phyloP scores from a whole-genome alignment of 331 rosid species.

The Phaseolus coccineus region DNA sequence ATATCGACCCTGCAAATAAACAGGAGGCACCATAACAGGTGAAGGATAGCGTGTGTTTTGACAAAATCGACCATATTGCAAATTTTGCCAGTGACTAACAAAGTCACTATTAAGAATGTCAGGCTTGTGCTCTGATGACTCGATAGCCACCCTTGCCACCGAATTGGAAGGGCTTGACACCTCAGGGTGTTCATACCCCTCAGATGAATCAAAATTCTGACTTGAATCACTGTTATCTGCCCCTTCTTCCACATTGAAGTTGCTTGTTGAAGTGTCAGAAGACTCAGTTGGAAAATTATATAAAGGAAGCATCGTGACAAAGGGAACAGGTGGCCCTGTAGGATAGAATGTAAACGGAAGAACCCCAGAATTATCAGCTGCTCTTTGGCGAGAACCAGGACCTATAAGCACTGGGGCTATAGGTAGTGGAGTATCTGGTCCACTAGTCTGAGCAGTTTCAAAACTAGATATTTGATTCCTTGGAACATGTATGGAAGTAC shows the following conservation, averaged over 20 bases:
- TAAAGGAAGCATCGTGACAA: conserved; percentile 78
- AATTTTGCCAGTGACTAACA: conserved; percentile 79
- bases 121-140: conserved; percentile 60
- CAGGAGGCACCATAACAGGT: conserved; percentile 76
- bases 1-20: conserved; percentile 76
- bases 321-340: conserved; percentile 96
- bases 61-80: conserved; percentile 80
- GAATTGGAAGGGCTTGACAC: conserved; percentile 63
- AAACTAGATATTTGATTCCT: conserved; percentile 73
- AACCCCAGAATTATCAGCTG: conserved; percentile 66
- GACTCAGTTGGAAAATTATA: conserved; percentile 73
- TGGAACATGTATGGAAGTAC: conserved; percentile 55
- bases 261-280: conserved; percentile 72
- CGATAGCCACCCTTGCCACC: conserved; percentile 57
- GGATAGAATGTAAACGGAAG: conserved; percentile 80
- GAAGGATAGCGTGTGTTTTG: conserved; percentile 70
- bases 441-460: conserved; percentile 84
- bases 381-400: conserved; percentile 77
- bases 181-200: conserved; percentile 65
- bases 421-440: conserved; percentile 72
- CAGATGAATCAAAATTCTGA: conserved; percentile 69
- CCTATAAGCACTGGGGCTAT: conserved; percentile 77
- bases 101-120: conserved; percentile 94
- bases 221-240: conserved; percentile 69
- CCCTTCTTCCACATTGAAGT: conserved; percentile 70